These are phyloP conservation scores for Lepidium africanum DNA, from an alignment of 345 rosid genomes.

Conservation along the genomic window DNA sequence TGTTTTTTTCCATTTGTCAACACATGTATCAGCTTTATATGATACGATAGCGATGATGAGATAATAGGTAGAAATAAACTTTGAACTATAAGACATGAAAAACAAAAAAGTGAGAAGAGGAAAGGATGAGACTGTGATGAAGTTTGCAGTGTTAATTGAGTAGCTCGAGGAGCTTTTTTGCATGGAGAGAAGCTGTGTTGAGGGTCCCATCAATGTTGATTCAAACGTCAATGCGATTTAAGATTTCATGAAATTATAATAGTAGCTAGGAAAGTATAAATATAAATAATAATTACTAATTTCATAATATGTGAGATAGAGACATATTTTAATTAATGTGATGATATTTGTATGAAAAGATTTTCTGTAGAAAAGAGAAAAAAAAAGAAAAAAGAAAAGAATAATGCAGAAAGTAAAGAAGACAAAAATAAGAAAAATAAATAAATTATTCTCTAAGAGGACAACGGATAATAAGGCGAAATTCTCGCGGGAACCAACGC, in stretches of 20 bases:
- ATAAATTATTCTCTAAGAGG: conserved; percentile 17
- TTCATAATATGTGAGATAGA: not conserved
- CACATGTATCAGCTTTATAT: too few relatives aligned
- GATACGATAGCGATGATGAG: too few relatives aligned
- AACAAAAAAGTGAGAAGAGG: not conserved
- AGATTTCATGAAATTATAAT: not conserved
- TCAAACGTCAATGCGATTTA: conserved; percentile 16
- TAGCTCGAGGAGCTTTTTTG: conserved; percentile 29
- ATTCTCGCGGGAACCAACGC: conserved; percentile 37
- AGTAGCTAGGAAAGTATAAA: not conserved
- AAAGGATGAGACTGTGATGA: not conserved
- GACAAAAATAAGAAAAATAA: conserved; percentile 37
- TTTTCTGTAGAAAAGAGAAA: not conserved
- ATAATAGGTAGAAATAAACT: too few relatives aligned
- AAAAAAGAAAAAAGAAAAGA: conserved; percentile 44
- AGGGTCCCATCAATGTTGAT: conserved; percentile 23
- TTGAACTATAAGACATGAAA: not conserved
- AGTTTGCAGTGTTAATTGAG: conserved; percentile 27
- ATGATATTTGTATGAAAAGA: not conserved
- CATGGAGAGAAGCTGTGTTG: conserved; percentile 20
- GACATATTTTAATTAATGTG: not conserved
- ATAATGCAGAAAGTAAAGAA: conserved; percentile 63
- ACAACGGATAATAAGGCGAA: conserved; percentile 34
- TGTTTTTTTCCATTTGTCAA: too few relatives aligned
- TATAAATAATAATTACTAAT: not conserved